Evolutionary conservation across 192 early-diverging fungal species (phyloP).

Genomic region (Dissophora ornata): DNA sequence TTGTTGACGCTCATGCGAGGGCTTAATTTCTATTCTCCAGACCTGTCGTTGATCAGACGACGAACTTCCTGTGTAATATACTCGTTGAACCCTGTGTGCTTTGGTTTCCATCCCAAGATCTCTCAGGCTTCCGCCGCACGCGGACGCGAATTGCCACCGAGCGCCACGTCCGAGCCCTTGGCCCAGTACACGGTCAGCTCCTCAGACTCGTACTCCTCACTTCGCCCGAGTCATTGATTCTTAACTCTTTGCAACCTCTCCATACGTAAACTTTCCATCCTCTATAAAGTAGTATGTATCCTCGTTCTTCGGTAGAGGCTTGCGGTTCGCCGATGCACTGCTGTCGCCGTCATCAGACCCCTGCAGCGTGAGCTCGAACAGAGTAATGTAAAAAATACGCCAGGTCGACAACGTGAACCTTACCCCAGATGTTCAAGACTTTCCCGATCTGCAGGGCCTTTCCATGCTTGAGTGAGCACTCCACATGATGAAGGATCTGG

Average conservation of each 20-base stretch:
- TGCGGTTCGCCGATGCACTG: too few species aligned
- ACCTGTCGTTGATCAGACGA: too few species aligned
- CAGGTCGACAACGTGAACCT: constrained; percentile 37
- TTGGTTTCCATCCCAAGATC: too few species aligned
- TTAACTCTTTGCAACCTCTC: constrained; percentile 15
- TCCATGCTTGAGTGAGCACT: constrained; percentile 6
- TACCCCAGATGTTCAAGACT: constrained; percentile 30
- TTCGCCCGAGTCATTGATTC: constrained; percentile 17
- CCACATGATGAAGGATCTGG: constrained; percentile 23
- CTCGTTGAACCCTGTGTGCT: too few species aligned
- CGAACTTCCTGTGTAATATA: too few species aligned
- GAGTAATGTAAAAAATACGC: constrained; percentile 22
- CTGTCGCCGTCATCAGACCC: constrained; percentile 27
- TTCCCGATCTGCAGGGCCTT: constrained; percentile 29
- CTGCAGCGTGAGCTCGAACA: constrained; percentile 25
- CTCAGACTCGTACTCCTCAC: constrained; percentile 17
- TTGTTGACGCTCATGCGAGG: too few species aligned
- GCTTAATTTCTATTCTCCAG: too few species aligned
- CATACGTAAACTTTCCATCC: constrained; percentile 22
- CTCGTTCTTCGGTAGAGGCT: constrained; percentile 45
- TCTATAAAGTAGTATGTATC: constrained; percentile 42
- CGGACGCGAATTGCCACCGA: too few species aligned
- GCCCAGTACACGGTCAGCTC: too few species aligned
- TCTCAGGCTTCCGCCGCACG: too few species aligned
- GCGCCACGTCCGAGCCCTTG: too few species aligned